Conservation (phyloP, 208 protist species). For the Herpetomonas samuelpessoai region DNA sequence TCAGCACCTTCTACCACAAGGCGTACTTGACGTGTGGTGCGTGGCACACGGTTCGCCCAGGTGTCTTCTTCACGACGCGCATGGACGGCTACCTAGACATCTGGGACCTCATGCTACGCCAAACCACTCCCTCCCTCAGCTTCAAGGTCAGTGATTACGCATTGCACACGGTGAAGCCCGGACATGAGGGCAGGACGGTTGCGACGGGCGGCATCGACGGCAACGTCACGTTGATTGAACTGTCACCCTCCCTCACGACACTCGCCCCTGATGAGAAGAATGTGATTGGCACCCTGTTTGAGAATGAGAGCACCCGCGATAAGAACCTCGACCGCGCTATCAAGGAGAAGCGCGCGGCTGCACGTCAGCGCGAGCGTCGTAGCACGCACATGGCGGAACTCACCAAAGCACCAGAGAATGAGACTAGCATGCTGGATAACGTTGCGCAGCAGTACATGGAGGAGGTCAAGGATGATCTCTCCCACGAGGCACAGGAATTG, state of each 20-base stretch:
- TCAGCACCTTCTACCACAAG: slow-evolving; percentile 95
- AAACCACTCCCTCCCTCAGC: slow-evolving; percentile 90
- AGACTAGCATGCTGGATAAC: slow-evolving; percentile 49
- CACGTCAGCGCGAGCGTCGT: slow-evolving; percentile 60
- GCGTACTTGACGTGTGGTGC: slow-evolving; percentile 93
- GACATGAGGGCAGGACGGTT: slow-evolving; percentile 77
- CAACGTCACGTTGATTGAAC: slow-evolving; percentile 92
- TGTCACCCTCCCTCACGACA: slow-evolving; percentile 88
- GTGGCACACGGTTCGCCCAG: slow-evolving; percentile 93
- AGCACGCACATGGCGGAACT: slow-evolving; percentile 57
- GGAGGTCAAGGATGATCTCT: slow-evolving; percentile 42
- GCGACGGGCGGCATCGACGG: slow-evolving; percentile 93
- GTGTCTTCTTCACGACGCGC: slow-evolving; percentile 95
- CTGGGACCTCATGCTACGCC: slow-evolving; percentile 95
- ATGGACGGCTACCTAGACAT: slow-evolving; percentile 96
- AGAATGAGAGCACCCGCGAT: slow-evolving; percentile 92
- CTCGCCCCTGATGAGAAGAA: slow-evolving; percentile 87
- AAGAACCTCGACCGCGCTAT: slow-evolving; percentile 91
- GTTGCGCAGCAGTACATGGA: slow-evolving; percentile 52
- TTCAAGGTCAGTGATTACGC: slow-evolving; percentile 91
- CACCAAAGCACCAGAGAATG: slow-evolving; percentile 20
- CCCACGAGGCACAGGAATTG: slow-evolving; percentile 23
- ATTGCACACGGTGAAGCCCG: slow-evolving; percentile 83
- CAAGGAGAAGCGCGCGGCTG: slow-evolving; percentile 75
- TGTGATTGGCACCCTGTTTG: slow-evolving; percentile 87